Base-by-base conservation (phyloP, 2,329 filamentous ascomycete species). In the Cercospora sojina region DNA sequence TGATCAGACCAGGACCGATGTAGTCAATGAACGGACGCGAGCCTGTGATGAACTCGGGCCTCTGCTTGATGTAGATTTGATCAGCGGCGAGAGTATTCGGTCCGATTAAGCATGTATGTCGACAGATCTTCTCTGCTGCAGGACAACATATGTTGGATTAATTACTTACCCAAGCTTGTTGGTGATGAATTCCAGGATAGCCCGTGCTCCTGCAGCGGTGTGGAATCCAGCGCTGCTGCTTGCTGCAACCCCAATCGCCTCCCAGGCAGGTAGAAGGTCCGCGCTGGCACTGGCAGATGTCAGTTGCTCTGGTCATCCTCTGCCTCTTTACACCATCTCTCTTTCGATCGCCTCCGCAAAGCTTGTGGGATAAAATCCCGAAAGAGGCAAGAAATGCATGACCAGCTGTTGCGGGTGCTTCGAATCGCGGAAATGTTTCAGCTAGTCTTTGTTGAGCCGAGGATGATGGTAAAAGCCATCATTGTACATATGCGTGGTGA, bases 1-100 rank as follows among this genome's bases (percentile, higher is more conserved):
- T 29, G 49, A 65, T 38, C 41, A 65, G 47, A 10, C 63, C 63
- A 31, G 63, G 63, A 47, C 38, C 53, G 29, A 65, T 64, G 43
- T 51, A 64, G 31, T 64, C 47, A 5, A 64, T 64, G 23, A 64
- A 64, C 6, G 47, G 47, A 9, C 47, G 47, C 0, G 35, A 9
- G 12, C 62, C 57, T 29, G 55, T 59, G 20, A 12, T 43, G 23
- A 61, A 64, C 4, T 35, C 57, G 35, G 29, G 5, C n/a, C 63
- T 38, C n/a, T 64, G 23, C 31, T 60, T 60, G 38, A 41, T 25
- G 41, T 60, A 60, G n/a, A 60, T 60, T n/a, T 10, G n/a, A 31
- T 64, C 57, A 41, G 63, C 63, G 31, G 25, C 35, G 23, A 35
- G 47, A 16, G 63, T 64, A 23, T 61, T 49, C 2, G 57, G 63